Conservation (phyloP, 140 eudicot species). For the Oenanthe javanica region DNA sequence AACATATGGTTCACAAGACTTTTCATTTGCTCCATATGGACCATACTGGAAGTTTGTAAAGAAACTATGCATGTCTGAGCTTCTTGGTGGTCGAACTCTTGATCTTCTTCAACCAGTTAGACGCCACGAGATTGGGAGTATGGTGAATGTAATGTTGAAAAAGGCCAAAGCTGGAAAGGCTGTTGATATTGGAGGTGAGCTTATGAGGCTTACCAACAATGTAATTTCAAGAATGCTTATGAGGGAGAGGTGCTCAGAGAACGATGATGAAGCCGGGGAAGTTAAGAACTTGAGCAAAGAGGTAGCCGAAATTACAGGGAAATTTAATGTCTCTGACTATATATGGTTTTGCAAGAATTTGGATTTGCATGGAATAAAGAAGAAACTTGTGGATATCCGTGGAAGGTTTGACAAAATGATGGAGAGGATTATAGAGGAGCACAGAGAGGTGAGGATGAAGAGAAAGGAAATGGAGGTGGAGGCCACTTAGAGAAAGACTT, state of each 20-base stretch:
- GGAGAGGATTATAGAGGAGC: background rate
- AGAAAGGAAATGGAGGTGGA: background rate
- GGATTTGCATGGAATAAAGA: background rate
- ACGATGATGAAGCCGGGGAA: background rate
- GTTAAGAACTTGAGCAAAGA: background rate
- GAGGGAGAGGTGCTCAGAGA: background rate
- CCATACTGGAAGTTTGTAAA: slow-evolving; percentile 4
- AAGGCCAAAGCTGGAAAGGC: background rate
- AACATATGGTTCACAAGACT: slow-evolving; percentile 3
- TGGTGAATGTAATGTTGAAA: background rate
- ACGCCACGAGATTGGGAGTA: background rate
- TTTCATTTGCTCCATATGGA: background rate
- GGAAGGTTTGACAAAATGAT: background rate
- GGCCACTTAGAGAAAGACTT: background rate
- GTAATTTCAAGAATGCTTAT: background rate
- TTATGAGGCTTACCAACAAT: slow-evolving; percentile 1
- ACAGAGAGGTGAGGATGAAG: background rate
- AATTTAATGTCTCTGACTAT: background rate
- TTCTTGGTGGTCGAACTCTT: slow-evolving; percentile 1
- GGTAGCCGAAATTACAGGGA: background rate
- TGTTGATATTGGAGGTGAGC: background rate
- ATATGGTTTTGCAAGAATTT: background rate
- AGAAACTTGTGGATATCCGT: background rate
- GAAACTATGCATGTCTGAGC: slow-evolving; percentile 7
- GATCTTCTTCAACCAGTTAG: background rate